Conservation (phyloP, 441 rosid genomes). For the Geranium incanum region DNA sequence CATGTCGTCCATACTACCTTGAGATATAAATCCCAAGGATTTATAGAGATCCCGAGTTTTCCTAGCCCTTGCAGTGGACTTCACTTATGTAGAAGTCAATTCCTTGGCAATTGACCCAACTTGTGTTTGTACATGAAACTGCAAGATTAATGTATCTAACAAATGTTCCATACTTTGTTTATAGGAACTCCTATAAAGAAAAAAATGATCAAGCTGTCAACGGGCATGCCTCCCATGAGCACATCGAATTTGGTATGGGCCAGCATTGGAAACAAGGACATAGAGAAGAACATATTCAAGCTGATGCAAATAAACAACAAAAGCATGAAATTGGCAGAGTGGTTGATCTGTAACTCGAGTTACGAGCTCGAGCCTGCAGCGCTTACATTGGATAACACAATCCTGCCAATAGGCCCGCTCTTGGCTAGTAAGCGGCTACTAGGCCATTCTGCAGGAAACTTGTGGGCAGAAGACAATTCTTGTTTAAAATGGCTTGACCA, state of each 20-base stretch:
- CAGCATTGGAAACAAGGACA: constrained; percentile 28
- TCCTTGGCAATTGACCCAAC: too few species aligned
- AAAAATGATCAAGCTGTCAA: constrained; percentile 27
- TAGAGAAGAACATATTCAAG: constrained; percentile 33
- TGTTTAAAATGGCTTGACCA: constrained; percentile 31
- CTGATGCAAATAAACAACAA: constrained; percentile 29
- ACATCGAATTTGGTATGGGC: constrained; percentile 41
- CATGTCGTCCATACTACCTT: too few species aligned
- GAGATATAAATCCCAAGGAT: too few species aligned
- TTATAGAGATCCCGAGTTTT: too few species aligned
- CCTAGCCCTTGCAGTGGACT: too few species aligned
- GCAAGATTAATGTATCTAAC: too few species aligned
- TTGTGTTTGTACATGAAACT: too few species aligned
- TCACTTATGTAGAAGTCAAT: too few species aligned
- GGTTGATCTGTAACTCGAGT: constrained; percentile 23
- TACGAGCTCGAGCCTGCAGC: constrained; percentile 19
- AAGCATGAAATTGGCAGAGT: constrained; percentile 23
- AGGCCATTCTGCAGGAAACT: constrained; percentile 17
- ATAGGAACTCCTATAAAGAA: constrained; percentile 34
- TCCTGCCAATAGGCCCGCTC: constrained; percentile 25
- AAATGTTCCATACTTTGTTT: neutral
- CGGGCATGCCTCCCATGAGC: constrained; percentile 42
- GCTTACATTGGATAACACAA: neutral
- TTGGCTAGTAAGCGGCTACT: constrained; percentile 14
- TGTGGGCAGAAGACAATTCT: constrained; percentile 22